Percentiles rank a stretch among this genome's conserved stretches.
Conservation (phyloP, 148 eudicot genomes). For the Gaultheria prostrata region DNA sequence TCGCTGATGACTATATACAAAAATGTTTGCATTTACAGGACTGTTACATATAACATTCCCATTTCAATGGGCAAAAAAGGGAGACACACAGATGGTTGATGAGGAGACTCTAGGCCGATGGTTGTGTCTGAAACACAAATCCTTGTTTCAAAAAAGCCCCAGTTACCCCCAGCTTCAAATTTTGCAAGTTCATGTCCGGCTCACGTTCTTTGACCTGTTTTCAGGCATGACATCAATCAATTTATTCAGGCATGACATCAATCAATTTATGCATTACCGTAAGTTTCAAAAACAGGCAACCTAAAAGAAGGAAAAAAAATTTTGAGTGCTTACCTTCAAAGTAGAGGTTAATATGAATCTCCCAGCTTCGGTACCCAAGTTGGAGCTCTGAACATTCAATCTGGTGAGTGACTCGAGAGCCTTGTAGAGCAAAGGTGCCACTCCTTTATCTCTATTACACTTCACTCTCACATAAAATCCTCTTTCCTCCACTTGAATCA, state of each 20-base stretch:
- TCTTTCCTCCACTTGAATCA: conserved; percentile 61
- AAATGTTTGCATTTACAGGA: no score
- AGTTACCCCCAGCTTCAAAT: conserved; percentile 61
- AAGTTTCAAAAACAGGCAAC: background rate
- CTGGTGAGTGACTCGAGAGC: conserved; percentile 57
- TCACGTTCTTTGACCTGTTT: conserved; percentile 47
- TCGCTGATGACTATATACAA: background rate
- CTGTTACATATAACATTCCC: background rate
- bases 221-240: background rate
- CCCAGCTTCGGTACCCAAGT: conserved; percentile 45
- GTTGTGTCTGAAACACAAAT: conserved; percentile 42
- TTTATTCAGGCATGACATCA: background rate
- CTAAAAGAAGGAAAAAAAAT: background rate
- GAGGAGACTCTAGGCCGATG: background rate
- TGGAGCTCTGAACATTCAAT: conserved; percentile 53
- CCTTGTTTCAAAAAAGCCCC: conserved; percentile 64
- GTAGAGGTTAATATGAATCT: conserved; percentile 56
- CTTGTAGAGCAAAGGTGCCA: conserved; percentile 58
- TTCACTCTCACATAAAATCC: conserved; percentile 58
- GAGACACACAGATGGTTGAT: background rate
- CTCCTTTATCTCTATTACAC: conserved; percentile 64
- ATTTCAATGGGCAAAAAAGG: background rate
- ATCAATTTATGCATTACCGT: background rate
- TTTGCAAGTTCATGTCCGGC: conserved; percentile 42
- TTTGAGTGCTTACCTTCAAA: conserved; percentile 41